These are phyloP conservation scores for Leccinum truebloodii DNA, from an alignment of 768 basidiomycete genomes.

Conservation along the genomic window DNA sequence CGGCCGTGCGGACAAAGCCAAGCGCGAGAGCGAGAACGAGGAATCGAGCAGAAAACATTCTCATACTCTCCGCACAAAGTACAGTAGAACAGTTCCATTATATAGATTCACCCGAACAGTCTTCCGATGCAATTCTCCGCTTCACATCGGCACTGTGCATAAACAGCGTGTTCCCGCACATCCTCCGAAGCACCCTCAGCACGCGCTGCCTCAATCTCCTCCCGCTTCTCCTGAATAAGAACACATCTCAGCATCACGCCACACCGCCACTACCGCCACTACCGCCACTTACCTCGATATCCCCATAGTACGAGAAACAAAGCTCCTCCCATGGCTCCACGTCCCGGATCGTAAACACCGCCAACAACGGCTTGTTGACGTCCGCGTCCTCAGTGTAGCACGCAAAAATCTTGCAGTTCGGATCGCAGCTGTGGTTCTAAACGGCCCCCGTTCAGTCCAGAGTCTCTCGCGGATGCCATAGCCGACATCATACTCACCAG, in stretches of 20 bases:
- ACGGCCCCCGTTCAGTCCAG: neutral
- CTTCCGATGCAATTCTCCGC: conserved; percentile 51
- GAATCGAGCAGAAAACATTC: neutral
- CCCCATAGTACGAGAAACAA: conserved; percentile 74
- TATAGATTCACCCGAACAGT: conserved; percentile 21
- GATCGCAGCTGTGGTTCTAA: conserved; percentile 91
- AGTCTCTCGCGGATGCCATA: neutral
- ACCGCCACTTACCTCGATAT: conserved; percentile 38
- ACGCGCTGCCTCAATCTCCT: conserved; percentile 14
- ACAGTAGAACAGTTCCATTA: neutral
- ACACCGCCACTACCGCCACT: no score
- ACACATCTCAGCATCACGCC: neutral
- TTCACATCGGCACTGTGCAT: conserved; percentile 52
- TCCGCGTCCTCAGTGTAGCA: conserved; percentile 81
- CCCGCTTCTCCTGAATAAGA: conserved; percentile 24
- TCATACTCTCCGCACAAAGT: neutral
- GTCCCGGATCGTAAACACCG: conserved; percentile 65
- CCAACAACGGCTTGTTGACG: conserved; percentile 64
- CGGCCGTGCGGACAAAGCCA: neutral
- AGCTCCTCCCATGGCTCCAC: conserved; percentile 70
- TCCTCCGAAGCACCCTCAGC: neutral
- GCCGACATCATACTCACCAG: conserved; percentile 49
- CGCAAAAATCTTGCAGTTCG: conserved; percentile 72
- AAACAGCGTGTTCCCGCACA: conserved; percentile 43
- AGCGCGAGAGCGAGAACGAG: conserved; percentile 6